Conservation (phyloP, 495 filamentous ascomycete species). For the Talaromyces adpressus region DNA sequence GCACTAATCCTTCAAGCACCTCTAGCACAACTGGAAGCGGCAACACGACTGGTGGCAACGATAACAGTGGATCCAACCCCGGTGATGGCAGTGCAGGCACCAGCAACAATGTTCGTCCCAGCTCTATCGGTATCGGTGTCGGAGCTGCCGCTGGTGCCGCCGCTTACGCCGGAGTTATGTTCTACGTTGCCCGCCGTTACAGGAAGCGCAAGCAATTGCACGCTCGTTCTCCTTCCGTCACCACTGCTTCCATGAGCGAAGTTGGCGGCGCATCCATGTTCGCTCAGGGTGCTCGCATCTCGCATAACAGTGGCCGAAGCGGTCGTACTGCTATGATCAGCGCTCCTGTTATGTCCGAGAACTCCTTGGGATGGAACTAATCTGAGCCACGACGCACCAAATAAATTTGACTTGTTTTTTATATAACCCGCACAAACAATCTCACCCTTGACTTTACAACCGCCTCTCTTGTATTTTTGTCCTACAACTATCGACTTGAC, state of each 20-base stretch:
- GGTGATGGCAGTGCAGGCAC: conserved; percentile 38
- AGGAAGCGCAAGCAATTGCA: conserved; percentile 79
- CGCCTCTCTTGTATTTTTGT: background rate
- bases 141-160: conserved; percentile 74
- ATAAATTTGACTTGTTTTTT: background rate
- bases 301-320: conserved; percentile 60
- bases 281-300: conserved; percentile 33
- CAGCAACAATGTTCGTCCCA: conserved; percentile 55
- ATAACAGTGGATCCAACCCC: conserved; percentile 23
- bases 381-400: conserved; percentile 7
- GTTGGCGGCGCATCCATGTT: conserved; percentile 28
- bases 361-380: conserved; percentile 97
- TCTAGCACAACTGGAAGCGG: conserved; percentile 12
- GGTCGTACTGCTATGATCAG: conserved; percentile 67
- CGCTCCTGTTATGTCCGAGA: conserved; percentile 91
- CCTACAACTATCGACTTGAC: background rate
- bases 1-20: conserved; percentile 18
- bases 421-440: background rate
- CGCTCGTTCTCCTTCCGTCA: conserved; percentile 61
- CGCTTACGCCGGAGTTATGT: conserved; percentile 98
- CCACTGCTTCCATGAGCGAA: conserved; percentile 38
- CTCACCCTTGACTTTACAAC: background rate
- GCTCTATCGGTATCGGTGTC: conserved; percentile 77
- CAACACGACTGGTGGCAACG: conserved; percentile 8
- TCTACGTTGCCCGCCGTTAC: conserved; percentile 89